Evolutionary conservation across 306 rosid species (phyloP), one percentile per base, ranked within the genome.

Genomic region (Lathyrus sativus): DNA sequence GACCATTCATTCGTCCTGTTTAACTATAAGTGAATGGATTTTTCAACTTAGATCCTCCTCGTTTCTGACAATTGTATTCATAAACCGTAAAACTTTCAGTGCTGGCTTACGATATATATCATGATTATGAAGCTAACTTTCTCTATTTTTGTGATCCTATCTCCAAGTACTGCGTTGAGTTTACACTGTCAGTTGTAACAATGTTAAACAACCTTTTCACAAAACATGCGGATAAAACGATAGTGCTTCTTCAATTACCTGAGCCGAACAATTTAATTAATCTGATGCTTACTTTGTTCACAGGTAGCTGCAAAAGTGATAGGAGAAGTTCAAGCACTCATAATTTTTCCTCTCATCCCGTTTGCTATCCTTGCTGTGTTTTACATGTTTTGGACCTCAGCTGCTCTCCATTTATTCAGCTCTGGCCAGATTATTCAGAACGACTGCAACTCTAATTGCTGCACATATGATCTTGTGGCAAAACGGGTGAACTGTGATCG

Each of bases 281-380:
- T 39, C 62, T 31, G 17, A 45, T 69, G 63, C 68, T 49, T 15
- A 69, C 66, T 26, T 56, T 82, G 33, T 65, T 53, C 33, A 60
- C 86, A 93, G 99, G 99, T 93, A 58, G 95, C 99, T 62, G 99
- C 99, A 12, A 93, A 93, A 86, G 97, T 90, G 71, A 88, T 93
- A 19, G 97, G 99, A 80, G 99, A 93, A 84, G 97, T 91, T 74
- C 92, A 88, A 73, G 97, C 96, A 1, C 91, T 93, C 60, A 90
- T 93, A 64, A 84, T 88, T 59, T 93, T 90, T 62, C 99, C 99
- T 11, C 67, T 90, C 59, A 73, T 93, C 31, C 99, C 99, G 55
- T 88, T 74, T 72, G 70, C 74, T 11, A 82, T 88, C 80, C 91
- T 93, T 73, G 96, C 89, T 2, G 79, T 93, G 62, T 93, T 93